phyloP scores from a whole-genome alignment of 768 basidiomycete species.

The Pleurotus pulmonarius region DNA sequence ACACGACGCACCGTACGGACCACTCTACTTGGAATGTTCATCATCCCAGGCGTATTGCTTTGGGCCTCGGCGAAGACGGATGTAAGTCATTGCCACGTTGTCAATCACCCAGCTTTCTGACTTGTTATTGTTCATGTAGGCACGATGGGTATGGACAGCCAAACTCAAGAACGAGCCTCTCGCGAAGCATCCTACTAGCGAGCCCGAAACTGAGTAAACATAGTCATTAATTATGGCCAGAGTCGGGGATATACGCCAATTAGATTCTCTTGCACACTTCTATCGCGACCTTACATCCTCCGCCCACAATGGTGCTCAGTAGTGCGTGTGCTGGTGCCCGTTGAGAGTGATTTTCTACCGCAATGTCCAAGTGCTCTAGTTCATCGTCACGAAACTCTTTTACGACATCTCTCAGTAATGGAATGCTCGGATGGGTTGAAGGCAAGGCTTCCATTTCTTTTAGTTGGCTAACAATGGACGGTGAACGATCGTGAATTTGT shows the following conservation, averaged over 20 bases:
- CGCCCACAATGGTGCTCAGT: conserved; percentile 79
- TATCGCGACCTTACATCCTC: conserved; percentile 88
- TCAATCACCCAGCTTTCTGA: neutral
- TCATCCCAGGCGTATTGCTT: conserved; percentile 59
- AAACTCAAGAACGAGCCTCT: conserved; percentile 37
- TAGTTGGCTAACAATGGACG: conserved; percentile 60
- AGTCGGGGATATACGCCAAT: conserved; percentile 9
- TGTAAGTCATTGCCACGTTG: conserved; percentile 22
- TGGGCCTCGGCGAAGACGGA: conserved; percentile 43
- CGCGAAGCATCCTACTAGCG: neutral
- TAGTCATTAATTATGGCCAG: neutral
- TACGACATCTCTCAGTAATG: conserved; percentile 67
- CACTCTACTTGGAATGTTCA: conserved; percentile 57
- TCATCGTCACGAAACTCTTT: conserved; percentile 92
- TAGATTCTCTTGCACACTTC: conserved; percentile 82
- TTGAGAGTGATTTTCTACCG: conserved; percentile 84
- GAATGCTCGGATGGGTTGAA: conserved; percentile 72
- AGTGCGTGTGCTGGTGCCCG: conserved; percentile 89
- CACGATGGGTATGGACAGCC: conserved; percentile 52
- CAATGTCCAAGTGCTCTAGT: conserved; percentile 89
- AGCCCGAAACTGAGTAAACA: conserved; percentile 3
- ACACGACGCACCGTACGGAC: conserved; percentile 64
- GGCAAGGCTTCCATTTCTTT: conserved; percentile 63
- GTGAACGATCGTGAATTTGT: conserved; percentile 4
- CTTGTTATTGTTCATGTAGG: conserved; percentile 26